Base-by-base conservation (phyloP, 2,329 filamentous ascomycete species). In the Apiospora arundinis region DNA sequence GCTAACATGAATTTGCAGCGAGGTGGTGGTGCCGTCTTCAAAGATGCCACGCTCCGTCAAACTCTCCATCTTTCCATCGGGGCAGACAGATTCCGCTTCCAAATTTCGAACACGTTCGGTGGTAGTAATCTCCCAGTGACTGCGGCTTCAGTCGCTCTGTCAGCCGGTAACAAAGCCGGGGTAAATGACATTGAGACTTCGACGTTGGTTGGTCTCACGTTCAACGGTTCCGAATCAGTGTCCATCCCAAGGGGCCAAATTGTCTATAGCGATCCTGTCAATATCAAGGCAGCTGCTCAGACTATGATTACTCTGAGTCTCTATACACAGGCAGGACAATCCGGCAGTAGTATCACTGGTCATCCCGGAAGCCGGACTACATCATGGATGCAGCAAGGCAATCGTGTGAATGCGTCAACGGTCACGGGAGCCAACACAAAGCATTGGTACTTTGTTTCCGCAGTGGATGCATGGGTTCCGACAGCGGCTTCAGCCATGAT, bases 41-140 rank as follows among this genome's bases (percentile, higher is more conserved):
- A 82, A 65, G 88, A 92, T 75, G 86, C 89, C 1, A 92, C 91
- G 0, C 85, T 93, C 73, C 89, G 91, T 2, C 91, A 93, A 79
- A 92, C 91, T 0, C 78, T 92, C 18, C 88, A 90, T 74, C 82
- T 91, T 74, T 89, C 89, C 9, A 83, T 91, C 5, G 85, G 84
- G 1, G 86, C 87, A 3, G 81, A 85, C 2, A 84, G 88, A 28
- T 85, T 92, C 73, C 88, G 91, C 12, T 80, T 93, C 46, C 87
- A 89, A 65, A 83, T 93, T 68, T 91, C 90, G 60, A 93, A 93
- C 77, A 88, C 86, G 0, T 92, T 93, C 74, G 90, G 91, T 2
- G 78, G 84, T 1, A 89, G 85, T 46, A 86, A 89, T 73, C 82
- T 93, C 2, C 85, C 88, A 63, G 88, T 93, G 74, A 90, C 88